Evolutionary conservation across 2,329 filamentous ascomycete species (phyloP).

Genomic region (Daldinia eschscholtzii): DNA sequence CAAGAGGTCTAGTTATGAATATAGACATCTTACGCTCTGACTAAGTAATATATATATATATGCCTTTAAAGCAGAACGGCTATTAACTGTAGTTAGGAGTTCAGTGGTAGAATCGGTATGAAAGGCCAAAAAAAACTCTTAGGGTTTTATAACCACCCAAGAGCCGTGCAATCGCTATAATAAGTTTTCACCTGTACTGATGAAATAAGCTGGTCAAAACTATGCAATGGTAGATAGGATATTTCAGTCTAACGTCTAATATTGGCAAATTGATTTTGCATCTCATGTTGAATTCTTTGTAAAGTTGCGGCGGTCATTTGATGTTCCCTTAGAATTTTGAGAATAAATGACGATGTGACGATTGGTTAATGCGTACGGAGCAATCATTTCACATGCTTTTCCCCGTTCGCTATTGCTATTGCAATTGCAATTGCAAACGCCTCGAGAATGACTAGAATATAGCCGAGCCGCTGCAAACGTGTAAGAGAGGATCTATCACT

Average conservation of each 20-base stretch:
- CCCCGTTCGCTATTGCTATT: not conserved
- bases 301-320: not conserved
- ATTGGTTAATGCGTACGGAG: not conserved
- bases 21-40: not conserved
- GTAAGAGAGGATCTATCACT: not conserved
- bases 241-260: too few species aligned
- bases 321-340: not conserved
- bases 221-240: too few species aligned
- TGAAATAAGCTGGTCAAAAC: too few species aligned
- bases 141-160: not conserved
- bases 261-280: not conserved
- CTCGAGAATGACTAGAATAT: not conserved
- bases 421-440: not conserved
- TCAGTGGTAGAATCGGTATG: not conserved
- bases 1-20: not conserved
- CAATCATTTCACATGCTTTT: not conserved
- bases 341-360: constrained; percentile 23
- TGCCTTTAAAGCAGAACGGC: too few species aligned
- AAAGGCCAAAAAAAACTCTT: not conserved
- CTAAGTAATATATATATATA: too few species aligned
- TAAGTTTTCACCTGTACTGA: too few species aligned
- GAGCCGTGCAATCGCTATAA: not conserved
- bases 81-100: not conserved
- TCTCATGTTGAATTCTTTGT: not conserved
- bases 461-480: too few species aligned